Base-by-base conservation (phyloP, 176 grass and related monocot genomes). In the Phyllostachys edulis region DNA sequence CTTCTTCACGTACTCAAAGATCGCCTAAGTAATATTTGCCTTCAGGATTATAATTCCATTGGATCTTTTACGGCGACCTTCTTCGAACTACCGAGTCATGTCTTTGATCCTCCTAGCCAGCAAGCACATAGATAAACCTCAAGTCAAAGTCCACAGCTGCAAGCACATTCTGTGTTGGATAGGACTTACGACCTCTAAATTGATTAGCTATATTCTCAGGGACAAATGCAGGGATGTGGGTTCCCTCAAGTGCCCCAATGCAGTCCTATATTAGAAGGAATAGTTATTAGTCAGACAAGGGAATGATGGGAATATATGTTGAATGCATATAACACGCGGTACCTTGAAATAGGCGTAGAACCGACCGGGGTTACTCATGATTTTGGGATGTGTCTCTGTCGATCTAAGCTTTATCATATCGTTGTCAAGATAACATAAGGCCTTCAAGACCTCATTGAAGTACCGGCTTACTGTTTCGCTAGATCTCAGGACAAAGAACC, bases 281-380 rank as follows among this genome's bases (percentile, higher is more conserved):
- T n/a, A n/a, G n/a, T n/a, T n/a, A n/a, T n/a, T n/a, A n/a, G n/a
- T n/a, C n/a, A n/a, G n/a, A n/a, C n/a, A n/a, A n/a, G n/a, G n/a
- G n/a, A n/a, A n/a, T n/a, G n/a, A n/a, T 37, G 36, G 36, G 36
- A 37, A 37, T 37, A 37, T 37, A 37, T 65, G 1, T 52, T 4
- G 18, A 80, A 80, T 24, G 1, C 1, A 39, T 57, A 7, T 7
- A 12, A 44, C 4, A 21, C 16, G 17, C 13, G 15, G 11, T 71
- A 82, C 80, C 52, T 82, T 4, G 41, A 71, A 71, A 32, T 82
- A 71, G 9, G 79, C 45, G 38, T 82, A 61, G 67, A 71, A 61
- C 9, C 52, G 23, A 0, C 38, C 37, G 0, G 8, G 65, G 51
- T 7, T 82, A 60, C 10, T 57, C 44, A 41, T 10, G 39, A 41